Conservation (phyloP, 2,329 filamentous ascomycete genomes). For the Parasarocladium wereldwijsianum region DNA sequence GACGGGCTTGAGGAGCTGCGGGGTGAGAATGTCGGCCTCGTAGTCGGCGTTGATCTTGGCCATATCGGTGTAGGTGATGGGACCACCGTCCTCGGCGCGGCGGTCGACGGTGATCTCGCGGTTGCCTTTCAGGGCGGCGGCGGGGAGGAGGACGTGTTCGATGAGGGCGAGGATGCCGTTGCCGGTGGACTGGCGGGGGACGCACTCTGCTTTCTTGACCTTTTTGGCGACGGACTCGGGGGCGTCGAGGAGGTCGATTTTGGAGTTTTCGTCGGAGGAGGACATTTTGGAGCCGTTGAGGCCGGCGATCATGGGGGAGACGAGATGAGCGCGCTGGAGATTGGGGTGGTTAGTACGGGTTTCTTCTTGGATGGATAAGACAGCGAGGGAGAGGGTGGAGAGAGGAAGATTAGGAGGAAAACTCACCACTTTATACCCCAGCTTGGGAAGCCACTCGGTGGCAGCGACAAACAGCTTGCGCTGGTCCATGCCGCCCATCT, state of each 20-base stretch:
- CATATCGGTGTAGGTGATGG: slow-evolving; percentile 67
- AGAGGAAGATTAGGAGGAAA: not conserved
- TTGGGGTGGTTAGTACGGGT: too few species aligned
- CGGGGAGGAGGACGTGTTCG: slow-evolving; percentile 74
- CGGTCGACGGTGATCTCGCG: slow-evolving; percentile 39
- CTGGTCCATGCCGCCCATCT: slow-evolving; percentile 80
- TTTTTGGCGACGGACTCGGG: slow-evolving; percentile 66
- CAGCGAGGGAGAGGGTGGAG: not conserved
- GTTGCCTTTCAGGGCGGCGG: slow-evolving; percentile 42
- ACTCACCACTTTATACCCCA: slow-evolving; percentile 60
- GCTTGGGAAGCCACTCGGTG: slow-evolving; percentile 67
- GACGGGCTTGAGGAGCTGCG: slow-evolving; percentile 78
- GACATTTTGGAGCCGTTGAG: slow-evolving; percentile 79
- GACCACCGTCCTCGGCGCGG: slow-evolving; percentile 50
- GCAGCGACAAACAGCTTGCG: slow-evolving; percentile 80
- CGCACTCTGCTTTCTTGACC: slow-evolving; percentile 69
- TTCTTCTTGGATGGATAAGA: not conserved
- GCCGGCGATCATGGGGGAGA: slow-evolving; percentile 74
- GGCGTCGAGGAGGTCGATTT: slow-evolving; percentile 83
- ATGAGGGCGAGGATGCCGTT: slow-evolving; percentile 82
- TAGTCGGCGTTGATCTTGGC: slow-evolving; percentile 69
- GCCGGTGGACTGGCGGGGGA: slow-evolving; percentile 61
- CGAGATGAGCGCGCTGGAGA: slow-evolving; percentile 20
- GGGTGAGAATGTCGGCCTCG: slow-evolving; percentile 62
- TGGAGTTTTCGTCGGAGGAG: slow-evolving; percentile 61